phyloP scores from a whole-genome alignment of 176 grass and related monocot genomes.

The Saccharum officinarum region DNA sequence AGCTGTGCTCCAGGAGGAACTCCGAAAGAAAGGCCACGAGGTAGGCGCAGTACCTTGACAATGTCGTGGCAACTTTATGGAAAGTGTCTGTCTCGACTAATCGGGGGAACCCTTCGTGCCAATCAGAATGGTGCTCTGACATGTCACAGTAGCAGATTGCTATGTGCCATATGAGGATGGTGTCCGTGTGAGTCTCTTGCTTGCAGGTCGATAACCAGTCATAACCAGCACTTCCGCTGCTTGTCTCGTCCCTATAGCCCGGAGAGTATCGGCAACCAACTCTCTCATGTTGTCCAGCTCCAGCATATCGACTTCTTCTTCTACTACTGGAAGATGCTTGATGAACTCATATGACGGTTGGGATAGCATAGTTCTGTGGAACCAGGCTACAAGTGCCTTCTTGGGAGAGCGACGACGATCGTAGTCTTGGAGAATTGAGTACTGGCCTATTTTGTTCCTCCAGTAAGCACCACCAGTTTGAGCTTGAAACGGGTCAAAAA shows the following conservation, averaged over 20 bases:
- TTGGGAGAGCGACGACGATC: not conserved
- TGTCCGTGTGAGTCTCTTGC: not conserved
- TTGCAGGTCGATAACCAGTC: not conserved
- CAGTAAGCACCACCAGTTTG: not conserved
- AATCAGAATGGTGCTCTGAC: not conserved
- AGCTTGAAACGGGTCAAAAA: not conserved
- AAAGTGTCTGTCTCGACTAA: too few species aligned
- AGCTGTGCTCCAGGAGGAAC: too few species aligned
- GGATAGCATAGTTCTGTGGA: not conserved
- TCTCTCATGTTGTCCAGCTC: not conserved
- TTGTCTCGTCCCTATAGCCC: not conserved
- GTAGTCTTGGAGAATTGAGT: not conserved
- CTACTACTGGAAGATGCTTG: not conserved
- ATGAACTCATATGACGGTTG: not conserved
- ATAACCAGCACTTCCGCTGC: not conserved
- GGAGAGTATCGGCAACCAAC: not conserved
- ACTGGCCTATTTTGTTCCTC: not conserved
- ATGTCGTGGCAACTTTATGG: not conserved
- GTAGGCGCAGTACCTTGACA: not conserved
- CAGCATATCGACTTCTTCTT: not conserved
- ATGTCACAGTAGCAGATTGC: not conserved
- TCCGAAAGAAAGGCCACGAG: too few species aligned
- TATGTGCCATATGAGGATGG: slow-evolving; percentile 1
- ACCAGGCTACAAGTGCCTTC: not conserved
- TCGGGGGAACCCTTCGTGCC: too few species aligned